Evolutionary conservation across 2,329 filamentous ascomycete genomes (phyloP), one percentile per base, ranked within the genome.

Genomic region (Podosphaera fusca): DNA sequence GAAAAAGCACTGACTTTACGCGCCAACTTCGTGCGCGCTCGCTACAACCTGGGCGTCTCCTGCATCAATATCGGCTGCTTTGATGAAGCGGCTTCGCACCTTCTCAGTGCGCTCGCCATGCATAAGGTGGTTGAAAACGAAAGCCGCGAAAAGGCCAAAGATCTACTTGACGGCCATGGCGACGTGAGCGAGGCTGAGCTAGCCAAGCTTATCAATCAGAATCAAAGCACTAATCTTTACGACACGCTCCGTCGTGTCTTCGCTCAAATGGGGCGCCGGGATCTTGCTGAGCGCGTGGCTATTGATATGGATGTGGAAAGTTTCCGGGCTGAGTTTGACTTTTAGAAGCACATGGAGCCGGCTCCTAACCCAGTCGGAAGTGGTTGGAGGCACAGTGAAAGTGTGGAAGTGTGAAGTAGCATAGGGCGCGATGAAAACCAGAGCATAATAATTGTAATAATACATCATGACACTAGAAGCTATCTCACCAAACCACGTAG

Each of bases 51-150:
- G 1, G 92, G 92, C 51, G 92, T 96, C 8, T 87, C 81, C 59
- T 96, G 92, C 70, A 96, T 98, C 70, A 96, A 96, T 71, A 94
- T 96, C 63, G 89, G 89, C 57, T 95, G 90, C 70, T 89, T 88
- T 68, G 84, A 86, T 14, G 87, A 96, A 71, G 92, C 92, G 0
- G 92, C 92, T 1, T 84, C 87, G 59, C 92, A 98, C 71, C 78
- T 98, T 58, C 78, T 98, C 12, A 87, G 89, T 2, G 90, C 92
- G 0, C 75, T 98, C 55, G 84, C 84, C 57, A 95, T 98, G 89
- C 92, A 98, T 74, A 89, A 92, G 69, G 82, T 88, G 5, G 87
- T 94, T 12, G 89, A 95, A 72, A 80, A 80, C 65, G 85, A 88
- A 66, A 88, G 87, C 3, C 78, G 87, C 58, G 84, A 87, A 67